Evolutionary conservation across 805 yeast genomes (phyloP), one percentile per base, ranked within the genome.

Genomic region (Wickerhamomyces xylosicus): DNA sequence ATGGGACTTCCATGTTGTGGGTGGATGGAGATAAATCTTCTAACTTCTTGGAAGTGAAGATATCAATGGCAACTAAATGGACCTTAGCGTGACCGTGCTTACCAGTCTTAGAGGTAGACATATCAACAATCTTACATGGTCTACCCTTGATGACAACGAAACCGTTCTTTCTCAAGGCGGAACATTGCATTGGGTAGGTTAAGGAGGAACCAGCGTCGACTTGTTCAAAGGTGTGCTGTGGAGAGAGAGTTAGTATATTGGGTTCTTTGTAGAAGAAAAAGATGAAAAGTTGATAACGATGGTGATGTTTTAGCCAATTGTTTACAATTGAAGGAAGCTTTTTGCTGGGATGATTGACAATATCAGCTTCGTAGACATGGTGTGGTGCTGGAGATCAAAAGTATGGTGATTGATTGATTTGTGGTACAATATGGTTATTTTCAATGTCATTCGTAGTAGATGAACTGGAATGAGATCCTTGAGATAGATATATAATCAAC

Each of bases 21-120:
- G 98, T 92, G 51, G 98, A 92, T 73, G 98, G 98, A 57, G 98
- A 92, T 69, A 92, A 84, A 74, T 92, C 98, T 81, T 92, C 98
- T 71, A 89, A 81, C 79, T 92, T 92, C 89, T 92, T 92, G 71
- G 85, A 84, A 61, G 98, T 92, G 90, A 92, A 92, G 69, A 92
- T 90, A 70, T 92, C 98, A 60, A 85, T 80, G 66, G 97, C 97
- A 56, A 92, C 97, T 74, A 92, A 79, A 74, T 92, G 97, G 71
- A 92, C 98, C 81, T 92, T 92, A 69, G 98, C 98, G 92, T 92
- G 98, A 77, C 98, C 98, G 84, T 92, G 98, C 97, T 92, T 92
- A 75, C 98, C 98, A 59, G 98, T 92, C 84, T 92, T 92, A 63
- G 98, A 92, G 64, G 98, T 92, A 49, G 98, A 92, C 98, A 92